Base-by-base conservation (phyloP, 352 stramenopile genomes). In the Peronospora destructor region DNA sequence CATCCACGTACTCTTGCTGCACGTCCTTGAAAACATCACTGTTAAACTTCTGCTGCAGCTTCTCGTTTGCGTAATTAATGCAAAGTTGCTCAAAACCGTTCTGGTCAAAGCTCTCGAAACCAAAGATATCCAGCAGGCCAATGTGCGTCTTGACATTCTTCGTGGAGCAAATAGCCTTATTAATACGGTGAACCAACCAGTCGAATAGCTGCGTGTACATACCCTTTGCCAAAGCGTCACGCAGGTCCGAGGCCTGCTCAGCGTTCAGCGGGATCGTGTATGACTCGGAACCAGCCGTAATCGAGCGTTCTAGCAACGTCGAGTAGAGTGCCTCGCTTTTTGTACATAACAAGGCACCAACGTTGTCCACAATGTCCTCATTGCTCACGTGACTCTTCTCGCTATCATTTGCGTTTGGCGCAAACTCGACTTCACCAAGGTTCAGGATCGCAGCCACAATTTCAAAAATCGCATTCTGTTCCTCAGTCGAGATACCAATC, bases 381-480 rank as follows among this genome's bases (percentile, higher is more conserved):
- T 85, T 81, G 25, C 59, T 69, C 6, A 90, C 72, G 47, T 70
- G 62, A 25, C 58, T 61, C 45, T 79, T 85, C 35, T 87, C 78
- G n/a, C 45, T 66, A 39, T 71, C 61, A 11, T 53, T 64, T 29
- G 44, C 51, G 26, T 67, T 65, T 25, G 73, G 77, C 16, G 70
- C 74, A 61, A 98, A 98, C 38, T 85, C 76, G 19, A 98, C 83
- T 56, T 99, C 95, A 33, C 95, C 95, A 0, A 99, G 67, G 73
- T 98, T 96, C 50, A 99, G 64, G 45, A 98, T 88, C n/a, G 91
- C 95, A 1, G 95, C 93, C 35, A 98, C 80, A 29, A 98, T 92
- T 36, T 87, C 77, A 40, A 98, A 95, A 30, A 98, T 95, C 3
- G 71, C 83, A 49, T 97, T 87, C 41, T 96, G 88, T 38, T 84